phyloP scores from a whole-genome alignment of 2,329 filamentous ascomycete genomes.

The Sarocladiaceae sp. region DNA sequence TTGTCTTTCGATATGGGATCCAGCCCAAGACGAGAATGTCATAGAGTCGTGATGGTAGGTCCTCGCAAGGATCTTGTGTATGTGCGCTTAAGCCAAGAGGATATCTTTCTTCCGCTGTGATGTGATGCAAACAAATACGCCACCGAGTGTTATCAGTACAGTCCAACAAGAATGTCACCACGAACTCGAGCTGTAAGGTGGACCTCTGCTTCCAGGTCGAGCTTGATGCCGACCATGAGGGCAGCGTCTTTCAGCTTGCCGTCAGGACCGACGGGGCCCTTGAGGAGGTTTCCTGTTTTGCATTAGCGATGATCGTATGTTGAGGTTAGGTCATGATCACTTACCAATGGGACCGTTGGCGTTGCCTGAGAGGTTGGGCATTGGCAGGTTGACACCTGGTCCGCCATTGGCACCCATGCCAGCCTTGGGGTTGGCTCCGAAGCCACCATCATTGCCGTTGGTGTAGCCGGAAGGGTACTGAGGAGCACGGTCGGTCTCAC shows the following conservation, averaged over 20 bases:
- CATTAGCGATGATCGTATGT: neutral
- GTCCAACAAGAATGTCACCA: constrained; percentile 56
- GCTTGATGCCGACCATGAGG: constrained; percentile 58
- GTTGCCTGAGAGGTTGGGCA: constrained; percentile 10
- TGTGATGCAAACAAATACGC: neutral
- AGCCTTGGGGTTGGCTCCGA: neutral
- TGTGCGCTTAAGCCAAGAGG: neutral
- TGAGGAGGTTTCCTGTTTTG: constrained; percentile 46
- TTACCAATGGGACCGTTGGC: constrained; percentile 19
- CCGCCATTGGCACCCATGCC: neutral
- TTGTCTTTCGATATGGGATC: neutral
- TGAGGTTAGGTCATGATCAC: neutral
- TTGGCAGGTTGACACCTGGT: neutral
- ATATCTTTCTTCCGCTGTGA: neutral
- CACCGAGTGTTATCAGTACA: constrained; percentile 37
- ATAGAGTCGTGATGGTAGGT: neutral
- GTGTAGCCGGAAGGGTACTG: neutral
- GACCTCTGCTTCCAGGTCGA: constrained; percentile 59
- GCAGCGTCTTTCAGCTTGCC: constrained; percentile 55
- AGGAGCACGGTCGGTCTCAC: neutral
- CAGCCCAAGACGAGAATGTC: neutral
- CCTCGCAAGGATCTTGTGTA: neutral
- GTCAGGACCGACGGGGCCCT: constrained; percentile 52
- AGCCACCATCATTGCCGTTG: neutral
- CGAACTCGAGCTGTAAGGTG: constrained; percentile 56